These are phyloP conservation scores for Crinitomyces ghanaensis DNA, from an alignment of 805 yeast species.

Conservation along the genomic window DNA sequence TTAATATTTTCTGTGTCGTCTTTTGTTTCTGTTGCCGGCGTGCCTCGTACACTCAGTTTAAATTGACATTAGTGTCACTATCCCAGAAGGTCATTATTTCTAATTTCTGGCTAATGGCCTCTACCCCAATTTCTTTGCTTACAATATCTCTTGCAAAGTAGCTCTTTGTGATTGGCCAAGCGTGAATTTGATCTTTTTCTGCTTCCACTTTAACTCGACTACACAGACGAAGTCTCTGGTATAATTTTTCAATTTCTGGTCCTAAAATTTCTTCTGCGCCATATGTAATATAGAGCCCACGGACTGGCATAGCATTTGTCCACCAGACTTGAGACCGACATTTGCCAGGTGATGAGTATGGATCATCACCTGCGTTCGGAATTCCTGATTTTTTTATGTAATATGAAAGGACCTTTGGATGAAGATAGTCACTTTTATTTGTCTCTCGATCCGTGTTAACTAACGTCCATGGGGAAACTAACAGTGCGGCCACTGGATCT, in stretches of 20 bases:
- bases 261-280: constrained; percentile 34
- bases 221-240: constrained; percentile 17
- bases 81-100: no score
- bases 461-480: constrained; percentile 26
- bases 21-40: no score
- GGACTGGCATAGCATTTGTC: constrained; percentile 31
- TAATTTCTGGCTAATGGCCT: no score
- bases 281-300: constrained; percentile 32
- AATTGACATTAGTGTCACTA: no score
- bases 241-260: constrained; percentile 29
- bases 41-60: no score
- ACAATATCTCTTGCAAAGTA: no score
- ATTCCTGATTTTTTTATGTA: constrained; percentile 8
- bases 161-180: no score
- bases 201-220: constrained; percentile 27
- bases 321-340: constrained; percentile 27
- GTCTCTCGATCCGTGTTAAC: constrained; percentile 8
- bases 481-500: constrained; percentile 25
- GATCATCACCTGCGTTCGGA: constrained; percentile 15
- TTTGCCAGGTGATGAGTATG: constrained; percentile 26
- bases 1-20: no score
- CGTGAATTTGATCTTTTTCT: constrained; percentile 30
- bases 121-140: no score
- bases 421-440: constrained; percentile 13
- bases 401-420: constrained; percentile 8